Conservation (phyloP, 163 green algal species). For the Trebouxiophyceae sp. region DNA sequence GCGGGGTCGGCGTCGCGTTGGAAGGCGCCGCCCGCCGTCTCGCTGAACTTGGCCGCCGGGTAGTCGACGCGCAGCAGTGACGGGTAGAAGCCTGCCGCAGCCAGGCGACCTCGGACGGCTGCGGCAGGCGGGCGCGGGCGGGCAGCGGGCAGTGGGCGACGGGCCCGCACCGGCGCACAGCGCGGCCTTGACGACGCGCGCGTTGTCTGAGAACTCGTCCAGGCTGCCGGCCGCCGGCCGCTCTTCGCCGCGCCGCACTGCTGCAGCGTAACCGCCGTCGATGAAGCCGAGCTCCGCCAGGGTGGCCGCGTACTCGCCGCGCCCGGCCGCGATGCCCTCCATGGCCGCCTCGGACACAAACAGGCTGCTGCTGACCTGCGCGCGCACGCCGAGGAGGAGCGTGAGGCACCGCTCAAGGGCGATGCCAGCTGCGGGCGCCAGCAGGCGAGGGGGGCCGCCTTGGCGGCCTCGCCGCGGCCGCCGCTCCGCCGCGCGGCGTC, state of each 20-base stretch:
- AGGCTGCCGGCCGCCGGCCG: neutral
- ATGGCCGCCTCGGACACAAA: conserved; percentile 53
- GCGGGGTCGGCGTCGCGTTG: conserved; percentile 50
- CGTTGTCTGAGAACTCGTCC: conserved; percentile 29
- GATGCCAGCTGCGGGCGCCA: neutral
- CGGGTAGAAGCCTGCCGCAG: conserved; percentile 93
- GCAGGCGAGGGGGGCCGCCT: neutral
- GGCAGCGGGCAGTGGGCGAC: neutral
- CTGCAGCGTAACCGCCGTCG: conserved; percentile 20
- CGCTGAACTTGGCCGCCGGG: conserved; percentile 58
- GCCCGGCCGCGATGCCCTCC: conserved; percentile 53
- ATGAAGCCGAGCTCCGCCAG: conserved; percentile 78
- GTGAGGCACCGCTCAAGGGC: neutral
- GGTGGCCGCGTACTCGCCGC: conserved; percentile 60
- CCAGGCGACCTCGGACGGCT: too few relatives aligned
- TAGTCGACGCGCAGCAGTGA: conserved; percentile 82
- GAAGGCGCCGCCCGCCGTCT: conserved; percentile 62
- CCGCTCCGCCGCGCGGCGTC: conserved; percentile 14
- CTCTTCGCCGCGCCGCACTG: neutral
- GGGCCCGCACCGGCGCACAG: conserved; percentile 39
- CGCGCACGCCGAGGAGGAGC: neutral
- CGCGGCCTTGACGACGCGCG: conserved; percentile 80
- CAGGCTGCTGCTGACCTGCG: conserved; percentile 27
- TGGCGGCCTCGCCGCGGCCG: conserved; percentile 20
- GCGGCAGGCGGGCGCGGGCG: too few relatives aligned